Percentiles rank a stretch among this genome's conserved stretches.
Conservation (phyloP, 73 alveolate genomes). For the Tetrahymena thermophila region DNA sequence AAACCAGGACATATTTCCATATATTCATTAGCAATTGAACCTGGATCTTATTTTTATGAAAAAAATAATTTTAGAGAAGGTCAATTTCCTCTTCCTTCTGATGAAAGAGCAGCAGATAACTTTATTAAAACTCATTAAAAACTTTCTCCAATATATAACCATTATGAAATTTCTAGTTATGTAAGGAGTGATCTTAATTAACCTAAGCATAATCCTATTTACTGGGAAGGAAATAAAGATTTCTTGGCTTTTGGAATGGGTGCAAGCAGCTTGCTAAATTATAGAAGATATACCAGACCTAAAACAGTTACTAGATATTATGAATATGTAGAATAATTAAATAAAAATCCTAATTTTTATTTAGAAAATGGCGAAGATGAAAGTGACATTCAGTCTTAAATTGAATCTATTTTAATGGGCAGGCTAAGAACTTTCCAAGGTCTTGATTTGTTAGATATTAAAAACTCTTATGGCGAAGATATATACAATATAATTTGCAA, state of each 20-base stretch:
- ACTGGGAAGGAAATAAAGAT: slow-evolving; percentile 55
- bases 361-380: slow-evolving; percentile 28
- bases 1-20: slow-evolving; percentile 42
- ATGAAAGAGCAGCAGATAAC: slow-evolving; percentile 34
- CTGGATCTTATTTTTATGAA: slow-evolving; percentile 44
- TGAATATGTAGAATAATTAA: slow-evolving; percentile 28
- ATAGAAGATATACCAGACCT: slow-evolving; percentile 46
- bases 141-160: neutral
- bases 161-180: slow-evolving; percentile 54
- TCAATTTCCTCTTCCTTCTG: slow-evolving; percentile 34
- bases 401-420: slow-evolving; percentile 18
- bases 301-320: slow-evolving; percentile 36
- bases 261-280: slow-evolving; percentile 39
- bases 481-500: neutral
- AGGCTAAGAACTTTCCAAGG: slow-evolving; percentile 31
- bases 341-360: neutral
- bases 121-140: slow-evolving; percentile 26
- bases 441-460: neutral
- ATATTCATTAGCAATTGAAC: slow-evolving; percentile 42
- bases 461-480: slow-evolving; percentile 1
- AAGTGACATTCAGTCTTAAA: neutral
- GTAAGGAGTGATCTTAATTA: neutral
- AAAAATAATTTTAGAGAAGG: slow-evolving; percentile 32
- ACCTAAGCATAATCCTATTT: slow-evolving; percentile 40
- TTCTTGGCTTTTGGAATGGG: slow-evolving; percentile 58